Conservation (phyloP, 495 filamentous ascomycete genomes). For the Penicillium flavigenum region DNA sequence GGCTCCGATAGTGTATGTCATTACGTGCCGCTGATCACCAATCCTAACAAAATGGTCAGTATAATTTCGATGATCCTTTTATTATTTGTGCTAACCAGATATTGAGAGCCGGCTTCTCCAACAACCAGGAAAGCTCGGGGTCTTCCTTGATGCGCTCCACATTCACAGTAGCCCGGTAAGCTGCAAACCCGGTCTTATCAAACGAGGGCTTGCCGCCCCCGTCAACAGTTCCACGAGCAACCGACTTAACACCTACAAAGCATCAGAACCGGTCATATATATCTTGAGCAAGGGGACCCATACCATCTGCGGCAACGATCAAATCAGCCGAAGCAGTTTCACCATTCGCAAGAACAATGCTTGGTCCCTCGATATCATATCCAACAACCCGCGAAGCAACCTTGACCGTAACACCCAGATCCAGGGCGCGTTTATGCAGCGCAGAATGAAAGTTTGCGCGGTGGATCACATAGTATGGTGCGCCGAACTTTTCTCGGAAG, state of each 20-base stretch:
- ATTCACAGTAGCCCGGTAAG: constrained; percentile 45
- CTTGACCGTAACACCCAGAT: constrained; percentile 34
- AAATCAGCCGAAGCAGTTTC: constrained; percentile 30
- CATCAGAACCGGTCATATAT: background rate
- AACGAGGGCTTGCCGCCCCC: constrained; percentile 19
- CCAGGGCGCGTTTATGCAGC: constrained; percentile 30
- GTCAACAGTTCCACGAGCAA: constrained; percentile 32
- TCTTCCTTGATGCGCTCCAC: constrained; percentile 38
- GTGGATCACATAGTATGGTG: constrained; percentile 48
- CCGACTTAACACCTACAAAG: constrained; percentile 35
- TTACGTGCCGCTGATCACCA: constrained; percentile 43
- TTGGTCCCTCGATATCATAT: constrained; percentile 26
- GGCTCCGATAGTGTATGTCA: constrained; percentile 51
- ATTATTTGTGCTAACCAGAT: constrained; percentile 31
- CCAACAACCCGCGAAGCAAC: constrained; percentile 23
- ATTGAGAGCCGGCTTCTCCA: constrained; percentile 42
- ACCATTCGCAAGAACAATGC: constrained; percentile 23
- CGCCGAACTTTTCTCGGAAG: constrained; percentile 34
- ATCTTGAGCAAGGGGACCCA: background rate
- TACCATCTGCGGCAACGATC: constrained; percentile 48
- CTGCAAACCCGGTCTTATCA: constrained; percentile 35
- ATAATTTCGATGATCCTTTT: background rate
- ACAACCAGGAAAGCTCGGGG: constrained; percentile 38
- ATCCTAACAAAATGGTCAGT: constrained; percentile 25
- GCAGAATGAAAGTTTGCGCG: constrained; percentile 43